Percentiles rank a stretch among this genome's conserved stretches.
Evolutionary conservation across 306 rosid species (phyloP).

Genomic region (Gleditsia sinensis): DNA sequence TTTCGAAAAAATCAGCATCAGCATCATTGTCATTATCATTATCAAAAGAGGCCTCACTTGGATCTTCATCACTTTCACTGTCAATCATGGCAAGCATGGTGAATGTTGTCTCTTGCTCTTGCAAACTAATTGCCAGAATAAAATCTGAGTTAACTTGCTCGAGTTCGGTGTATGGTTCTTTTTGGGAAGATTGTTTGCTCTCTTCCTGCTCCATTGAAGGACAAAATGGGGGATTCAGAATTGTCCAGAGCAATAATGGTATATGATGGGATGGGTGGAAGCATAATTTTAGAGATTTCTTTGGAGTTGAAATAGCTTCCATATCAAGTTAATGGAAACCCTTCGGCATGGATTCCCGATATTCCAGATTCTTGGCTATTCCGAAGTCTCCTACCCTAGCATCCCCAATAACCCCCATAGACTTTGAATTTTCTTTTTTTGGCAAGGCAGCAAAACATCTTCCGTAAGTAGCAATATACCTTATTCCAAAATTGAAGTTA

Average conservation of each 20-base stretch:
- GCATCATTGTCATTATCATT: constrained; percentile 28
- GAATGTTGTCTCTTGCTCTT: constrained; percentile 57
- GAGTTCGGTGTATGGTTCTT: constrained; percentile 52
- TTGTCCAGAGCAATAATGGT: constrained; percentile 23
- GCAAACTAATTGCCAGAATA: constrained; percentile 57
- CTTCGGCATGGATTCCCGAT: constrained; percentile 38
- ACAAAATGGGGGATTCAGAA: constrained; percentile 28
- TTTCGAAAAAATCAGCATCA: constrained; percentile 42
- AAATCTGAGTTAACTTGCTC: constrained; percentile 64
- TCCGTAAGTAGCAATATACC: constrained; percentile 48
- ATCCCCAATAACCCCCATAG: background rate
- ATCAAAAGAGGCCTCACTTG: constrained; percentile 23
- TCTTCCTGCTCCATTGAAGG: constrained; percentile 57
- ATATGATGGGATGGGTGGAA: constrained; percentile 37
- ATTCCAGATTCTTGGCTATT: constrained; percentile 62
- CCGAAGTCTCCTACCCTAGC: constrained; percentile 27
- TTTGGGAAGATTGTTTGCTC: constrained; percentile 52
- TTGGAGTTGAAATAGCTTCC: constrained; percentile 48
- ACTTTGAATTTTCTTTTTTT: constrained; percentile 39
- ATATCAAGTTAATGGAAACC: constrained; percentile 62
- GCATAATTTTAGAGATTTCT: constrained; percentile 1
- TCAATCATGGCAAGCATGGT: constrained; percentile 52
- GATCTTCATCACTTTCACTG: constrained; percentile 53
- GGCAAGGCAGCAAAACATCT: constrained; percentile 38
- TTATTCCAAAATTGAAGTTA: constrained; percentile 37